Evolutionary conservation across 805 yeast species (phyloP).

Genomic region (Saccharomycopsis malanga): DNA sequence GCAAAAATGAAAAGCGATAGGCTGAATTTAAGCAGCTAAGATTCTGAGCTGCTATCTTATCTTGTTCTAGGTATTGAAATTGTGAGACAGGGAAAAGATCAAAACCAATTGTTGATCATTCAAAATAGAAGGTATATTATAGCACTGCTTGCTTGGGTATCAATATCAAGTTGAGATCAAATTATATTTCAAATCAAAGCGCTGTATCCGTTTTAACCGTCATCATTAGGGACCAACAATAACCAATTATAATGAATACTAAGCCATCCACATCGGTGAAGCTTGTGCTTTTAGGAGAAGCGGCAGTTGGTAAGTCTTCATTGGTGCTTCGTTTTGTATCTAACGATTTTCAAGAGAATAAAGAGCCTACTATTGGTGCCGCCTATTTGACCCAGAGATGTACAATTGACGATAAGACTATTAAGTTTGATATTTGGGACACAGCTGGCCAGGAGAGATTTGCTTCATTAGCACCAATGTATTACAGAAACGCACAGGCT

Average conservation of each 20-base stretch:
- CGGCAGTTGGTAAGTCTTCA: slow-evolving; percentile 96
- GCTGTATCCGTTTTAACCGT: neutral
- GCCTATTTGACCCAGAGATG: slow-evolving; percentile 94
- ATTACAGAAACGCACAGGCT: slow-evolving; percentile 94
- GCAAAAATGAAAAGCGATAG: too few species aligned
- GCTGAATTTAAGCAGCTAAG: too few species aligned
- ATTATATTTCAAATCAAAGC: neutral
- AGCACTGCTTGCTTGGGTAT: neutral
- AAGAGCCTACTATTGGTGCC: slow-evolving; percentile 97
- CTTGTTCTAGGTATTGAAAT: too few species aligned
- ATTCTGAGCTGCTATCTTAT: too few species aligned
- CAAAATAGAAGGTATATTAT: too few species aligned
- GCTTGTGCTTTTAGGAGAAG: slow-evolving; percentile 89
- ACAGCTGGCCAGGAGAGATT: slow-evolving; percentile 98
- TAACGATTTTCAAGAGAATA: slow-evolving; percentile 93
- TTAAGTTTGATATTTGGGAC: slow-evolving; percentile 93
- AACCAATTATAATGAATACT: slow-evolving; percentile 9
- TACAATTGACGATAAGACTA: slow-evolving; percentile 74
- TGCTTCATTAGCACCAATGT: slow-evolving; percentile 95
- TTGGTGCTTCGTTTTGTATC: slow-evolving; percentile 87
- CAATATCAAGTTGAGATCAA: neutral
- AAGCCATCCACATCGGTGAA: slow-evolving; percentile 69
- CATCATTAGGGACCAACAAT: too few species aligned
- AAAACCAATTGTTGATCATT: too few species aligned
- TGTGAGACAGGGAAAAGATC: too few species aligned